A percentile compares a stretch with the other conserved stretches of the same genome.
Evolutionary conservation across 345 rosid genomes (phyloP).

Genomic region (Acer saccharum): DNA sequence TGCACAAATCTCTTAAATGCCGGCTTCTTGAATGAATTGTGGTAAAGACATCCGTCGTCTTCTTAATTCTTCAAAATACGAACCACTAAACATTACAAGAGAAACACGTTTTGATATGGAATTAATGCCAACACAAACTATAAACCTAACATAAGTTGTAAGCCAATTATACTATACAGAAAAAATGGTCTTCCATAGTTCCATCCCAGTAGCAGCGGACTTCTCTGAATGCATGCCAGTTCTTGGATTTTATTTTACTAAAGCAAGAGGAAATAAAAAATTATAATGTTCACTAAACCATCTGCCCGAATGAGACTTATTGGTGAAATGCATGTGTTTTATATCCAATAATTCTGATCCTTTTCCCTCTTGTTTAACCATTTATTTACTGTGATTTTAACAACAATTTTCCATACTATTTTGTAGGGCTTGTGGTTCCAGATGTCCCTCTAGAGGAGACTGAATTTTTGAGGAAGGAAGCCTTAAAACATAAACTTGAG

Average conservation of each 20-base stretch:
- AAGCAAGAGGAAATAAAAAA: not conserved
- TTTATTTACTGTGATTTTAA: constrained; percentile 2
- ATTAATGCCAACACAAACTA: too few species aligned
- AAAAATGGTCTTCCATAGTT: not conserved
- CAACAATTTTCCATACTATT: constrained; percentile 7
- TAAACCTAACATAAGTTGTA: too few species aligned
- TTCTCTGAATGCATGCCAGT: not conserved
- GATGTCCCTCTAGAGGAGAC: constrained; percentile 98
- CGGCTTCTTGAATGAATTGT: too few species aligned
- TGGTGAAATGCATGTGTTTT: not conserved
- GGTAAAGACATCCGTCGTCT: too few species aligned
- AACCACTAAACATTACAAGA: too few species aligned
- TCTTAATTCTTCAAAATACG: too few species aligned
- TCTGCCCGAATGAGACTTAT: not conserved
- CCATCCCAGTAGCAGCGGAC: not conserved
- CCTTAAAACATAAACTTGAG: constrained; percentile 72
- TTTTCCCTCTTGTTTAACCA: not conserved
- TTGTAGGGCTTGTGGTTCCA: constrained; percentile 87
- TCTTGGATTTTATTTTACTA: not conserved
- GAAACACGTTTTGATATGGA: too few species aligned
- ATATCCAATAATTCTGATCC: not conserved
- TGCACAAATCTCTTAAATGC: too few species aligned
- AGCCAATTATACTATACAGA: not conserved
- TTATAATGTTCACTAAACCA: not conserved
- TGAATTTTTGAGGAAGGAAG: constrained; percentile 69